These are phyloP conservation scores for Chlamydomonas asymmetrica DNA, from an alignment of 139 green algal species.

Conservation along the genomic window DNA sequence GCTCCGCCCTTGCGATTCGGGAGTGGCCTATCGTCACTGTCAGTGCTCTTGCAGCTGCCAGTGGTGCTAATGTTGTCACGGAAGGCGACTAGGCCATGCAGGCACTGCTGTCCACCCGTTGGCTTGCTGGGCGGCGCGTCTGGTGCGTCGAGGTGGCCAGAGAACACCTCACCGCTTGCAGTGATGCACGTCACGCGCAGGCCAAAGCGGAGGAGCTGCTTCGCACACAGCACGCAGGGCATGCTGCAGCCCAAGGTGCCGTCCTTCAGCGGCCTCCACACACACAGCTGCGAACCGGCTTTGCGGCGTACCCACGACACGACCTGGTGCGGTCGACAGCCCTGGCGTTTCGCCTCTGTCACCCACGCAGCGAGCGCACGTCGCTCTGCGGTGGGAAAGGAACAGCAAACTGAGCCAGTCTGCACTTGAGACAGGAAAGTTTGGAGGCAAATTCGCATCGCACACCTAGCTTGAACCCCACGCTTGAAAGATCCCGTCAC, in stretches of 20 bases:
- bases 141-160: constrained; percentile 43
- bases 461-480: too few relatives aligned
- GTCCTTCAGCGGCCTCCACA: constrained; percentile 60
- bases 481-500: too few relatives aligned
- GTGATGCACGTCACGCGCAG: constrained; percentile 54
- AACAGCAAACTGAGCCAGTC: too few relatives aligned
- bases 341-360: constrained; percentile 46
- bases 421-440: too few relatives aligned
- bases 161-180: constrained; percentile 39
- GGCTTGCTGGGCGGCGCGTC: constrained; percentile 44
- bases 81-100: too few relatives aligned
- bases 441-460: too few relatives aligned
- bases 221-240: constrained; percentile 65
- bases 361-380: constrained; percentile 42
- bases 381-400: constrained; percentile 28
- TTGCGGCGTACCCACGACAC: constrained; percentile 70
- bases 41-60: too few relatives aligned
- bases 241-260: constrained; percentile 59
- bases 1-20: too few relatives aligned
- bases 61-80: too few relatives aligned
- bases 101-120: constrained; percentile 58
- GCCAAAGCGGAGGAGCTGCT: constrained; percentile 55
- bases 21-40: too few relatives aligned
- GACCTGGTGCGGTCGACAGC: constrained; percentile 48
- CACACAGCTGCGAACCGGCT: constrained; percentile 46